A percentile compares a stretch with the other conserved stretches of the same genome.
Evolutionary conservation across 1,284 basidiomycete species (phyloP).

Genomic region (Xerocomus cyaneibrunnescens): DNA sequence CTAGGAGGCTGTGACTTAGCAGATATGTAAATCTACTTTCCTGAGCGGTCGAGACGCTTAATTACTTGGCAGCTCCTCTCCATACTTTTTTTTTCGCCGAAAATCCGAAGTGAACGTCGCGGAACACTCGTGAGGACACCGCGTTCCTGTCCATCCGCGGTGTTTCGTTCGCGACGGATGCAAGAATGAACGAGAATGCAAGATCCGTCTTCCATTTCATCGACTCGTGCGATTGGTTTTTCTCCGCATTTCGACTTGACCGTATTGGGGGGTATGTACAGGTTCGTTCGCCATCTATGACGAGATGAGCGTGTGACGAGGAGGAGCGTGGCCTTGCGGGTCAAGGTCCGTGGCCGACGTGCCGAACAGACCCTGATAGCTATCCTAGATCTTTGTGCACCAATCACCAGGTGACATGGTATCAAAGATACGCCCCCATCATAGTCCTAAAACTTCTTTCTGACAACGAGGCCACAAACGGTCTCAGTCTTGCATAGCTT

Average conservation of each 20-base stretch:
- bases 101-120: conserved; percentile 24
- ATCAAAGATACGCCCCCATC: neutral
- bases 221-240: neutral
- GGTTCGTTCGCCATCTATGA: neutral
- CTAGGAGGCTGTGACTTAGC: conserved; percentile 5
- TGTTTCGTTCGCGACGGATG: conserved; percentile 9
- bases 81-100: conserved; percentile 4
- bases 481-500: conserved; percentile 9
- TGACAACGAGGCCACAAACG: neutral
- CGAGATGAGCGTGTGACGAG: conserved; percentile 16
- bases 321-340: neutral
- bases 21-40: conserved; percentile 9
- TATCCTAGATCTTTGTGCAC: neutral
- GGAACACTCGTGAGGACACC: conserved; percentile 20
- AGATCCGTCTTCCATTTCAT: conserved; percentile 13
- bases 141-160: conserved; percentile 18
- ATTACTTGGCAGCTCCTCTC: conserved; percentile 1
- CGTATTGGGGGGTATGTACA: neutral
- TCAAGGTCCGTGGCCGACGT: neutral
- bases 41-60: conserved; percentile 2
- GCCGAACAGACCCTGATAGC: neutral
- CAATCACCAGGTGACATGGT: neutral
- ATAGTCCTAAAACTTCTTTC: neutral
- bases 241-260: neutral
- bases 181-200: conserved; percentile 8